phyloP scores from a whole-genome alignment of 805 yeast species.

The Wickerhamomyces mucosus region DNA sequence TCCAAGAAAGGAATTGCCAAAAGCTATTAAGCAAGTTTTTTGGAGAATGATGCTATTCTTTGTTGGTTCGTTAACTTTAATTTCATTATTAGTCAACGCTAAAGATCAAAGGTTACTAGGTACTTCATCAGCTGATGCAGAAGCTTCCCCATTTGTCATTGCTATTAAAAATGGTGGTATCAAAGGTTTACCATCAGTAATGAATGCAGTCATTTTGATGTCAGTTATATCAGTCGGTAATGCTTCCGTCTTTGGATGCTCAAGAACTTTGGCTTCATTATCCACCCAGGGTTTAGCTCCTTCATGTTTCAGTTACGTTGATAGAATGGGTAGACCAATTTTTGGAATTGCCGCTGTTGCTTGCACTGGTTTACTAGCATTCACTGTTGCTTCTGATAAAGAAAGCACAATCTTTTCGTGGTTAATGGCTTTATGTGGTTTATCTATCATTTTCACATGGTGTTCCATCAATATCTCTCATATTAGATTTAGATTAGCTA shows the following conservation, averaged over 20 bases:
- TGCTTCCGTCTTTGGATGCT: slow-evolving; percentile 48
- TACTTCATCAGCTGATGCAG: slow-evolving; percentile 20
- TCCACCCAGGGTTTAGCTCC: slow-evolving; percentile 40
- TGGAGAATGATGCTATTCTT: slow-evolving; percentile 45
- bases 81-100: slow-evolving; percentile 40
- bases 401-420: slow-evolving; percentile 34
- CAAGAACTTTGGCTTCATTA: slow-evolving; percentile 40
- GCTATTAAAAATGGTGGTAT: slow-evolving; percentile 31
- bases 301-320: slow-evolving; percentile 31
- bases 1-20: slow-evolving; percentile 39
- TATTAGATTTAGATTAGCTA: slow-evolving; percentile 37
- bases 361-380: slow-evolving; percentile 33
- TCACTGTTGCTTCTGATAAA: slow-evolving; percentile 32
- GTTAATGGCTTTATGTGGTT: slow-evolving; percentile 40
- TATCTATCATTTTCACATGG: slow-evolving; percentile 42
- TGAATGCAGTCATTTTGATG: slow-evolving; percentile 31
- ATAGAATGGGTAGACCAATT: slow-evolving; percentile 41
- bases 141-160: slow-evolving; percentile 41
- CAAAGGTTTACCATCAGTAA: slow-evolving; percentile 27
- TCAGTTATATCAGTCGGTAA: slow-evolving; percentile 39
- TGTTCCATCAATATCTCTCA: slow-evolving; percentile 34
- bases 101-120: slow-evolving; percentile 26
- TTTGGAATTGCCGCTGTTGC: slow-evolving; percentile 33
- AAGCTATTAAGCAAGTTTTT: slow-evolving; percentile 45
- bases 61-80: slow-evolving; percentile 32